Base-by-base conservation (phyloP, 805 yeast species). In the Zygoascus ofunaensis region DNA sequence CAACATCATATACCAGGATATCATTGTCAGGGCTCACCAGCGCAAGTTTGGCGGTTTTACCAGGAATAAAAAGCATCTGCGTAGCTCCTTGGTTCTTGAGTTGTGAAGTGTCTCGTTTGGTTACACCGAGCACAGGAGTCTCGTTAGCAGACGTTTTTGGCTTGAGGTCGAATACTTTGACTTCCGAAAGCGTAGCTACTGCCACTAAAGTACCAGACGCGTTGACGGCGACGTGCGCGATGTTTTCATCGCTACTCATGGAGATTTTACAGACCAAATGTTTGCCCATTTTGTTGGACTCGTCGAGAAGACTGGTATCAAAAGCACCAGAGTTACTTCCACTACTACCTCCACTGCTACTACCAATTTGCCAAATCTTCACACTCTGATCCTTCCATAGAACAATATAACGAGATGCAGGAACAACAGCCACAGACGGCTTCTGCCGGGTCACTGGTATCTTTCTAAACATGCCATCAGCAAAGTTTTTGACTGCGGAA, bases 381-480 rank as follows among this genome's bases (percentile, higher is more conserved):
- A 90, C 74, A 3, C 74, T 69, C 58, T 83, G 87, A 52, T 83
- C 94, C 55, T 79, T 82, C 92, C 94, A 90, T 73, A 82, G 72
- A 5, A 77, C 71, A 22, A 90, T 62, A 20, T 79, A 63, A 48
- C 80, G 72, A 34, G 72, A 68, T 4, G 60, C 56, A 38, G 67
- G 61, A 49, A 76, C 73, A 12, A 76, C 57, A 1, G 72, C 54
- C 3, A 81, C 70, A 52, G 74, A 77, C 10, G 80, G 71, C 52
- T 71, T 76, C 52, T 82, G 85, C 41, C 73, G 71, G 39, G 78
- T 69, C 15, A 68, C 56, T 21, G 89, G 77, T 28, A 92, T 62
- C 60, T 84, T 87, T 48, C 78, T 71, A 54, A 80, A 80, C 44
- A 76, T 77, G 22, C 89, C 87, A 55, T 77, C 82, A 4, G 70